Base-by-base conservation (phyloP, 1,284 basidiomycete species). In the Fomes fomentarius region DNA sequence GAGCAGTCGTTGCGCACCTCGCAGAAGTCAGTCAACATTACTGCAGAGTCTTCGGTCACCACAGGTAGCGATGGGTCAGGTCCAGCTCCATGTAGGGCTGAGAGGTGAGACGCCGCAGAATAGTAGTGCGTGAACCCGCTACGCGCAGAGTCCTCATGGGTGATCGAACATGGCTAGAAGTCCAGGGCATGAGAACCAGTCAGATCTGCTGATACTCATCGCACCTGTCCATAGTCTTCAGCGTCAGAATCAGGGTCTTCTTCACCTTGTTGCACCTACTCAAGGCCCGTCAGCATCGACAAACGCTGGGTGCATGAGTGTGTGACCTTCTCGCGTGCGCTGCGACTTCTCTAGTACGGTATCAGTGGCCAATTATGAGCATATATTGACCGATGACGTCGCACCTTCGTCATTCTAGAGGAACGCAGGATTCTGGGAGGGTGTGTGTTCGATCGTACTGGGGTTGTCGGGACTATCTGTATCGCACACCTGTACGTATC, bases 141-240 rank as follows among this genome's bases (percentile, higher is more conserved):
- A 24, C 22, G 47, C 15, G 8, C 25, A 5, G 25, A 48, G 17
- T 53, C 45, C 19, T 47, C 47, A 17, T n/a, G 26, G 1, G 30
- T 24, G 12, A 45, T 26, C 24, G 51, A 45, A 26, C 33, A 45
- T 12, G 35, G 26, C 50, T 57, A 15, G 34, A 34, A 15, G 40
- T 22, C 21, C 10, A 11, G 25, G 14, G 10, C 21, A 42, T n/a
- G n/a, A n/a, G n/a, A n/a, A n/a, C n/a, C n/a, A n/a, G n/a, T n/a
- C n/a, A n/a, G n/a, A n/a, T n/a, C n/a, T n/a, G n/a, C n/a, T n/a
- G n/a, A n/a, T 28, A 24, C 2, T 14, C 10, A 11, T 21, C 53
- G n/a, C 34, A 60, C 54, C 48, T 50, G 46, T 11, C 54, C 52
- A 35, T 54, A 54, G 52, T 56, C 58, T 43, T 52, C 51, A 17